Base-by-base conservation (phyloP, 345 rosid genomes). In the Streptanthus diversifolius region DNA sequence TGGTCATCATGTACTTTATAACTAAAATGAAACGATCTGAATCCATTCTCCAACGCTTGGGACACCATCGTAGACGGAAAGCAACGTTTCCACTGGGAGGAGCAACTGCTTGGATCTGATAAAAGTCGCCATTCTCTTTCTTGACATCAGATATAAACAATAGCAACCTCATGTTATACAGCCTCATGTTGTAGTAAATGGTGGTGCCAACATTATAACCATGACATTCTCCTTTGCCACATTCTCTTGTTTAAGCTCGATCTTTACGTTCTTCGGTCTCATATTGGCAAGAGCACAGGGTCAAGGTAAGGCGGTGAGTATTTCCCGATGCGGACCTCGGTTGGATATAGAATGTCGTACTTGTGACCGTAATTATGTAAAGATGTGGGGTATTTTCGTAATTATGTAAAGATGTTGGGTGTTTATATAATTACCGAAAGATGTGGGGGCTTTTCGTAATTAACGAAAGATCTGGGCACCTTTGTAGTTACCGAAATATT, bases 281-380 rank as follows among this genome's bases (percentile, higher is more conserved):
- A 41, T 13, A 3, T 7, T 37, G 1, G 63, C 67, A 19, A 77
- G 64, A 0, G 78, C 36, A 0, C 36, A 0, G 84, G 79, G 30
- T 90, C 82, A 9, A 90, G 66, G 56, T 88, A 90, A 64, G 87
- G 93, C 0, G 96, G 96, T 1, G 83, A 85, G 85, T 79, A 88
- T 79, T 86, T 90, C 78, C 86, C 91, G 0, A 88, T 53, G 1
- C 89, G 81, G 1, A 88, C 75, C 60, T 90, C 96, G 0, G 93
- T 88, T 1, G 91, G 93, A 80, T 22, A 90, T 62, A 80, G 79
- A 7, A 79, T 84, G 13, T 84, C 40, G 69, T 35, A 79, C 1
- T 53, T 5, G 79, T 90, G 86, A 1, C 93, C 93, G 0, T n/a
- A n/a, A n/a, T n/a, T n/a, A n/a, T n/a, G n/a, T n/a, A n/a, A n/a